These are phyloP conservation scores for Metschnikowia drakensbergensis DNA, from an alignment of 805 yeast genomes.

Conservation along the genomic window DNA sequence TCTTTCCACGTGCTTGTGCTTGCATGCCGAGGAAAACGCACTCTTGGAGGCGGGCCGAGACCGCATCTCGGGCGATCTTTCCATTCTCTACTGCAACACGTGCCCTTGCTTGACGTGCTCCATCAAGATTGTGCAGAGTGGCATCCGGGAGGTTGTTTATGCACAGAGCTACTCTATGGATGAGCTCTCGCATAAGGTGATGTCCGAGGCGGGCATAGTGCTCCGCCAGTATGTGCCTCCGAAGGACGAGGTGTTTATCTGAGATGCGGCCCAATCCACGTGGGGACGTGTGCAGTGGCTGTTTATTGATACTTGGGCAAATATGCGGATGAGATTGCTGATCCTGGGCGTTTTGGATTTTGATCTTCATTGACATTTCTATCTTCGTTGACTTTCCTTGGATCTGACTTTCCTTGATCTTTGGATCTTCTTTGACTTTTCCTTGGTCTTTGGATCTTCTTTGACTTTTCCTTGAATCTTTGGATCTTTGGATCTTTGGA, in stretches of 20 bases:
- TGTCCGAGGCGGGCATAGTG: constrained; percentile 67
- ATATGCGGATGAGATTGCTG: too few species aligned
- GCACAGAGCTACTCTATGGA: constrained; percentile 95
- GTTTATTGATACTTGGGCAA: too few species aligned
- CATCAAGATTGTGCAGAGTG: constrained; percentile 90
- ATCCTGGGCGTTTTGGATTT: too few species aligned
- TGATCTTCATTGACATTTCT: too few species aligned
- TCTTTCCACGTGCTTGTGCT: constrained; percentile 80
- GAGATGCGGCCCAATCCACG: too few species aligned
- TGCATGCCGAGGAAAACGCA: constrained; percentile 98
- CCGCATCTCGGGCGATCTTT: constrained; percentile 54
- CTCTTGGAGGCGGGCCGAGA: constrained; percentile 91
- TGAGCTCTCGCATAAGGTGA: constrained; percentile 61
- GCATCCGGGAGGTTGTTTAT: constrained; percentile 87
- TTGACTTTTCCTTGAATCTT: too few species aligned
- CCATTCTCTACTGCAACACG: constrained; percentile 86
- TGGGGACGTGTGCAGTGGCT: too few species aligned
- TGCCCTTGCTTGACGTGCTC: constrained; percentile 97
- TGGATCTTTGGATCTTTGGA: too few species aligned
- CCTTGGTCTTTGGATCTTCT: too few species aligned
- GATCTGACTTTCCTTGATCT: too few species aligned
- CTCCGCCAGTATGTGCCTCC: constrained; percentile 52
- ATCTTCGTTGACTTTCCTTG: too few species aligned
- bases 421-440: too few species aligned
- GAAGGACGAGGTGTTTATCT: constrained; percentile 28